phyloP scores from a whole-genome alignment of 306 rosid species.

The Trichosanthes cucumerina region DNA sequence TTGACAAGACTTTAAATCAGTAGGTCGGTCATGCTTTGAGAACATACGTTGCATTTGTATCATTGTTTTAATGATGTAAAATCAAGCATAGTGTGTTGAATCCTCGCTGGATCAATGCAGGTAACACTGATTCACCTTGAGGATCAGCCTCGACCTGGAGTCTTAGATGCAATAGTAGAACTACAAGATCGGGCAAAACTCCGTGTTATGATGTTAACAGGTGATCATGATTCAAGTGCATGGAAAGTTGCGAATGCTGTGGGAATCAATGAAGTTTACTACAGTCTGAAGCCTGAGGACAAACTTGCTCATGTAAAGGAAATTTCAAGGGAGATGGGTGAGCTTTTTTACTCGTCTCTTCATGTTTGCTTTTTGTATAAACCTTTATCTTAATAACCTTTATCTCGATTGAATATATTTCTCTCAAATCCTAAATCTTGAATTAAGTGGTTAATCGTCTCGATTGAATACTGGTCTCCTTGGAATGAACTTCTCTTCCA shows the following conservation, averaged over 20 bases:
- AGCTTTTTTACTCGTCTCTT: slow-evolving; percentile 12
- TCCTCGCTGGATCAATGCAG: slow-evolving; percentile 27
- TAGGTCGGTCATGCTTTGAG: not conserved
- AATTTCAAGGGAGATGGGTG: slow-evolving; percentile 76
- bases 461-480: not conserved
- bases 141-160: slow-evolving; percentile 90
- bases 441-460: not conserved
- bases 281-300: slow-evolving; percentile 95
- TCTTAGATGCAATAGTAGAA: slow-evolving; percentile 58
- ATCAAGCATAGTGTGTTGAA: slow-evolving; percentile 2
- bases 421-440: not conserved
- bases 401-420: not conserved
- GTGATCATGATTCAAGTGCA: slow-evolving; percentile 86
- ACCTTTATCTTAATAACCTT: not conserved
- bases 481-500: not conserved
- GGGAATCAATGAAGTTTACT: slow-evolving; percentile 71
- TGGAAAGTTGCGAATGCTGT: slow-evolving; percentile 83
- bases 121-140: slow-evolving; percentile 90
- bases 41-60: not conserved
- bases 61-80: not conserved
- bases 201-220: slow-evolving; percentile 90
- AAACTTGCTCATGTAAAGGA: slow-evolving; percentile 83
- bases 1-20: not conserved
- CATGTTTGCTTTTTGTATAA: not conserved
- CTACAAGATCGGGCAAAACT: slow-evolving; percentile 58